These are phyloP conservation scores for Torrubiella hemipterigena DNA, from an alignment of 2,329 filamentous ascomycete species.

Conservation along the genomic window DNA sequence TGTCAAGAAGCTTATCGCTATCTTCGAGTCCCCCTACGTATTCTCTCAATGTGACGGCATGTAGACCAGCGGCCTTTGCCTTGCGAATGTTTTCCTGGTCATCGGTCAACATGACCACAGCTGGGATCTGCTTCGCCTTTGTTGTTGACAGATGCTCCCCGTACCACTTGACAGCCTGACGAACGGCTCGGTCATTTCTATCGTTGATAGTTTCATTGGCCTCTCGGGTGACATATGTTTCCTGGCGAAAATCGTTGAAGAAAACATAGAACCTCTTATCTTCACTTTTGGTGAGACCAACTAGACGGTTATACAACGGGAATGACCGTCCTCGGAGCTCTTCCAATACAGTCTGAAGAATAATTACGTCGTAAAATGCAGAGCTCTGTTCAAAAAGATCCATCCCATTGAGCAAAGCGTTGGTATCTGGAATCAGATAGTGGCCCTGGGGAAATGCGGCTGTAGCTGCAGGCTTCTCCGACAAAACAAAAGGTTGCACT, in stretches of 20 bases:
- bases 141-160: slow-evolving; percentile 62
- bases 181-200: slow-evolving; percentile 84
- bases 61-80: slow-evolving; percentile 63
- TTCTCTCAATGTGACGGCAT: slow-evolving; percentile 54
- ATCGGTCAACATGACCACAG: slow-evolving; percentile 87
- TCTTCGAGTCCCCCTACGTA: slow-evolving; percentile 82
- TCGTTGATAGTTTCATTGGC: slow-evolving; percentile 86
- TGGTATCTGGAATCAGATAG: slow-evolving; percentile 92
- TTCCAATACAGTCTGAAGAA: slow-evolving; percentile 91
- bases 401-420: slow-evolving; percentile 90
- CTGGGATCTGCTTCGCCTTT: slow-evolving; percentile 50
- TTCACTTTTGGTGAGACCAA: slow-evolving; percentile 85
- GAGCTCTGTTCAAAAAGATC: slow-evolving; percentile 88
- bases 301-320: slow-evolving; percentile 86
- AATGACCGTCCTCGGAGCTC: slow-evolving; percentile 89
- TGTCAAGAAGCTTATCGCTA: slow-evolving; percentile 75
- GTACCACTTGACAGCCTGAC: slow-evolving; percentile 84
- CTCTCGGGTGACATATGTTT: slow-evolving; percentile 72
- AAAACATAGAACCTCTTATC: slow-evolving; percentile 98
- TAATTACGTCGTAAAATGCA: slow-evolving; percentile 92
- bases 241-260: slow-evolving; percentile 94
- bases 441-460: slow-evolving; percentile 75
- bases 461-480: slow-evolving; percentile 75
- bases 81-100: slow-evolving; percentile 80
- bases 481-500: slow-evolving; percentile 79